These are phyloP conservation scores for Acer negundo DNA, from an alignment of 345 rosid species.

Conservation along the genomic window DNA sequence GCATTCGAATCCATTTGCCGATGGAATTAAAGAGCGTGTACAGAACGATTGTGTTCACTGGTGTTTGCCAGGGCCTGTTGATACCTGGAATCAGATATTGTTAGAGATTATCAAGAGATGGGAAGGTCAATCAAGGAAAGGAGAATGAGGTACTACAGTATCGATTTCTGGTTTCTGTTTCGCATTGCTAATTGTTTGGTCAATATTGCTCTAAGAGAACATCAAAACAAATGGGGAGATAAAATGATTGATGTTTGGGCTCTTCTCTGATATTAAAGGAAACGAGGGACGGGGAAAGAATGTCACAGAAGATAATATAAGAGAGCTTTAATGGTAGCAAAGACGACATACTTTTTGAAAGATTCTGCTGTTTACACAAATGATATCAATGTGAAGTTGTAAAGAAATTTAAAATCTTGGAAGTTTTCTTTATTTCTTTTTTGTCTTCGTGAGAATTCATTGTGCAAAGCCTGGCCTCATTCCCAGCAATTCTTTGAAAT, in stretches of 20 bases:
- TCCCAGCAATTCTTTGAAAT: neutral
- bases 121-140: constrained; percentile 29
- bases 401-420: neutral
- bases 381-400: neutral
- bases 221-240: constrained; percentile 9
- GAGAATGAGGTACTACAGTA: constrained; percentile 20
- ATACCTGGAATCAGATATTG: constrained; percentile 90
- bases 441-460: neutral
- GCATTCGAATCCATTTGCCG: constrained; percentile 74
- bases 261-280: constrained; percentile 1
- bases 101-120: constrained; percentile 63
- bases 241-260: neutral
- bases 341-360: constrained; percentile 14
- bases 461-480: neutral
- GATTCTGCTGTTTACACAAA: constrained; percentile 2
- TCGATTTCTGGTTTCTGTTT: neutral
- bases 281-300: neutral
- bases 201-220: constrained; percentile 5
- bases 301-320: constrained; percentile 6
- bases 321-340: constrained; percentile 14
- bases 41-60: constrained; percentile 96
- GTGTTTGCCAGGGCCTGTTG: constrained; percentile 96
- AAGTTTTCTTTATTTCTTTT: neutral
- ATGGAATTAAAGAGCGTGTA: constrained; percentile 69
- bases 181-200: neutral